Conservation (phyloP, 352 stramenopile genomes). For the Pythium brassicae region DNA sequence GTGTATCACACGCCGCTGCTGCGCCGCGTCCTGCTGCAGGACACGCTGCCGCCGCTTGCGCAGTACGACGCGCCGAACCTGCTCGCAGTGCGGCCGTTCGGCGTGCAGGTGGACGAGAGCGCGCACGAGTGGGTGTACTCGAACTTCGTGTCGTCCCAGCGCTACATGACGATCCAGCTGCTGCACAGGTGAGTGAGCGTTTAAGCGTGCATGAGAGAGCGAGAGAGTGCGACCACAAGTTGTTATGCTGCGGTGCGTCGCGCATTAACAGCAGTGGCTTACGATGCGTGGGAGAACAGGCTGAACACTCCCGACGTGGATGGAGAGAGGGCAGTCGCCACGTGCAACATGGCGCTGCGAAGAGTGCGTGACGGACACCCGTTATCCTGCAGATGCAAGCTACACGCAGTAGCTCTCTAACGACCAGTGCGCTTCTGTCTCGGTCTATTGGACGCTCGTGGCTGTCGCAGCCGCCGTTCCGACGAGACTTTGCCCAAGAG, state of each 20-base stretch:
- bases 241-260: no score
- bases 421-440: no score
- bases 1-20: constrained; percentile 79
- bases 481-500: constrained; percentile 54
- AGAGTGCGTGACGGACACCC: constrained; percentile 25
- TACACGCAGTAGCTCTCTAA: no score
- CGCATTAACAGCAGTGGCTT: no score
- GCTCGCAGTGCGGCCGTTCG: constrained; percentile 64
- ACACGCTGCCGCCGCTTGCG: constrained; percentile 44
- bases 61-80: constrained; percentile 15
- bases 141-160: constrained; percentile 64
- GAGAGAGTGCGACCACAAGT: no score
- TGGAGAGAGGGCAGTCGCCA: constrained; percentile 33
- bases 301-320: constrained; percentile 13
- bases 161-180: constrained; percentile 53
- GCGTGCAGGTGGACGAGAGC: constrained; percentile 67
- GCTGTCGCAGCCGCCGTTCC: constrained; percentile 33
- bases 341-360: constrained; percentile 40
- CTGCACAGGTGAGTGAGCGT: constrained; percentile 40
- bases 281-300: not conserved
- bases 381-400: no score
- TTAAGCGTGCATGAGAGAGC: not conserved
- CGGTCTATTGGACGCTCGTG: not conserved
- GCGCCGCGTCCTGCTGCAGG: constrained; percentile 49
- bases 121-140: constrained; percentile 62